These are phyloP conservation scores for Bryum argenteum DNA, from an alignment of 225 moss, liverwort and hornwort genomes.

Conservation along the genomic window DNA sequence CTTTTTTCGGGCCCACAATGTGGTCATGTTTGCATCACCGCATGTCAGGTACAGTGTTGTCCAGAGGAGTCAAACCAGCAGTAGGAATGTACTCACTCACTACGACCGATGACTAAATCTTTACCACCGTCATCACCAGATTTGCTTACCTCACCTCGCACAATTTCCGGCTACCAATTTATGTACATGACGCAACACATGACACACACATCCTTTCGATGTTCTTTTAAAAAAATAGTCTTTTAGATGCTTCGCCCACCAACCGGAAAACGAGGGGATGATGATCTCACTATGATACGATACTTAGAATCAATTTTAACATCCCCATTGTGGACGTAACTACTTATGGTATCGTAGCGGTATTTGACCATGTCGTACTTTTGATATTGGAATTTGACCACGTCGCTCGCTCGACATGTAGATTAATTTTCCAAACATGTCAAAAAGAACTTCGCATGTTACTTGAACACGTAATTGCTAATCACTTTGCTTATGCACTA, in stretches of 20 bases:
- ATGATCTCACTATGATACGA: not conserved
- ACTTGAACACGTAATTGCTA: too few species aligned
- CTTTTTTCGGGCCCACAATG: not conserved
- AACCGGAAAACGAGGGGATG: not conserved
- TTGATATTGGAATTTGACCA: too few species aligned
- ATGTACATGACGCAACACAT: not conserved
- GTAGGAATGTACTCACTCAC: not conserved
- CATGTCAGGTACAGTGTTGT: not conserved
- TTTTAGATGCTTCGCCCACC: not conserved
- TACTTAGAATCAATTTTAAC: not conserved
- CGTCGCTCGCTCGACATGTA: too few species aligned
- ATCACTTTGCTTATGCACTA: too few species aligned
- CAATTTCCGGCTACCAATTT: not conserved
- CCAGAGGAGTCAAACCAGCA: too few species aligned
- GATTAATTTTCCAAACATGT: too few species aligned
- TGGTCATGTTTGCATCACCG: conserved; percentile 21
- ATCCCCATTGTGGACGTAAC: not conserved
- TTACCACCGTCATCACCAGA: not conserved
- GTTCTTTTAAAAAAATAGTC: not conserved
- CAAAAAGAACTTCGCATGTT: too few species aligned
- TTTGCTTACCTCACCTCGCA: conserved; percentile 13
- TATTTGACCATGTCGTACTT: too few species aligned
- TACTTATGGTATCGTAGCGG: too few species aligned
- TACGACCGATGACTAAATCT: not conserved
- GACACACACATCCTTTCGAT: too few species aligned